A percentile compares a stretch with the other conserved stretches of the same genome.
phyloP scores from a whole-genome alignment of 148 eudicot species.

The Vaccinium myrtillus region DNA sequence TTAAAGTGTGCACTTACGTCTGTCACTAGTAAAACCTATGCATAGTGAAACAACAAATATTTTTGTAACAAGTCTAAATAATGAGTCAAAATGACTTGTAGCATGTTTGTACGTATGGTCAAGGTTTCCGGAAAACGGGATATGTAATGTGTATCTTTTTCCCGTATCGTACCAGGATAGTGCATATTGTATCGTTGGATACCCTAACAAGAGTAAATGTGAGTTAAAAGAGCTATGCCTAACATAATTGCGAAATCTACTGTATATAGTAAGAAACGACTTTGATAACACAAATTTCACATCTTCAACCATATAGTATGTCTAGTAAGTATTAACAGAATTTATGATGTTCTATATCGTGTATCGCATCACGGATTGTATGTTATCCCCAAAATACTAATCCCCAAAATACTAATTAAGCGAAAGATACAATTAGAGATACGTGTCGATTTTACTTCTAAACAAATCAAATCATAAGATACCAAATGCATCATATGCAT shows the following conservation, averaged over 20 bases:
- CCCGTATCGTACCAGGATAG: background rate
- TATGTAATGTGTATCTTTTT: background rate
- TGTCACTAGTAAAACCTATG: background rate
- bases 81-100: background rate
- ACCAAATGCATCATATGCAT: background rate
- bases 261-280: background rate
- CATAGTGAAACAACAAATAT: background rate
- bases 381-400: background rate
- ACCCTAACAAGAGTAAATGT: background rate
- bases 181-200: background rate
- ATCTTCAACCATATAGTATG: background rate
- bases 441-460: background rate
- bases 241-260: background rate
- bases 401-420: background rate
- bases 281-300: background rate
- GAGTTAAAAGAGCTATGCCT: background rate
- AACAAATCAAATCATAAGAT: background rate
- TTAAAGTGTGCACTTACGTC: background rate
- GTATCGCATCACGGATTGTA: background rate
- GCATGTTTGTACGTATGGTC: background rate
- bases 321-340: background rate
- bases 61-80: background rate
- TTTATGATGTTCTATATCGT: background rate
- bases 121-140: background rate
- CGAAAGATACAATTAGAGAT: background rate